A percentile compares a stretch with the other conserved stretches of the same genome.
Evolutionary conservation across 2,329 filamentous ascomycete genomes (phyloP).

Genomic region (Neonectria sp.): DNA sequence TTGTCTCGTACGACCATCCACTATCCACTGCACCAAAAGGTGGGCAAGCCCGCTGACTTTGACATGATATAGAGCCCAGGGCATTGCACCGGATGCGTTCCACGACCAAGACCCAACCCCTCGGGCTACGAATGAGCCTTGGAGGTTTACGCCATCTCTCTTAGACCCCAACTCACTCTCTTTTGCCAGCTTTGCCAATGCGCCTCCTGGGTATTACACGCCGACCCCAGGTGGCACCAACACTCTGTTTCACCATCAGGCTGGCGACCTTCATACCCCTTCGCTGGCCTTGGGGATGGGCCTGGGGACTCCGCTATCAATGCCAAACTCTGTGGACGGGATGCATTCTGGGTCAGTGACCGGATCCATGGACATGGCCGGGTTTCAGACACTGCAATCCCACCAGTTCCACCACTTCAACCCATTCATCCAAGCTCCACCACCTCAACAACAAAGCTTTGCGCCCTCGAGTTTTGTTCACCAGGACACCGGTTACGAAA

Average conservation of each 20-base stretch:
- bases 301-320: conserved; percentile 84
- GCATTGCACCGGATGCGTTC: conserved; percentile 56
- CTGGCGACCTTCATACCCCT: conserved; percentile 90
- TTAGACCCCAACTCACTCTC: conserved; percentile 88
- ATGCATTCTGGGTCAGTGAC: conserved; percentile 70
- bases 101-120: conserved; percentile 87
- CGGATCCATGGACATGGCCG: conserved; percentile 73
- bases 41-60: conserved; percentile 31
- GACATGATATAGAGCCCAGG: conserved; percentile 37
- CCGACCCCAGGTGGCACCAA: conserved; percentile 87
- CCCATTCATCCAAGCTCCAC: conserved; percentile 76
- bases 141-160: conserved; percentile 90
- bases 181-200: conserved; percentile 85
- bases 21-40: neutral
- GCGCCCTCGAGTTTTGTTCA: conserved; percentile 87
- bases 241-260: conserved; percentile 85
- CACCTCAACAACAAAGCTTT: conserved; percentile 68
- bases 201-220: conserved; percentile 88
- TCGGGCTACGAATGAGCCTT: conserved; percentile 83
- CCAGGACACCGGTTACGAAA: conserved; percentile 84
- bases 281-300: conserved; percentile 81
- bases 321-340: conserved; percentile 77
- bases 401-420: conserved; percentile 78
- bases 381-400: conserved; percentile 74
- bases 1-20: neutral